These are phyloP conservation scores for Lignosus rhinocerotis DNA, from an alignment of 1,284 basidiomycete genomes.

Conservation along the genomic window DNA sequence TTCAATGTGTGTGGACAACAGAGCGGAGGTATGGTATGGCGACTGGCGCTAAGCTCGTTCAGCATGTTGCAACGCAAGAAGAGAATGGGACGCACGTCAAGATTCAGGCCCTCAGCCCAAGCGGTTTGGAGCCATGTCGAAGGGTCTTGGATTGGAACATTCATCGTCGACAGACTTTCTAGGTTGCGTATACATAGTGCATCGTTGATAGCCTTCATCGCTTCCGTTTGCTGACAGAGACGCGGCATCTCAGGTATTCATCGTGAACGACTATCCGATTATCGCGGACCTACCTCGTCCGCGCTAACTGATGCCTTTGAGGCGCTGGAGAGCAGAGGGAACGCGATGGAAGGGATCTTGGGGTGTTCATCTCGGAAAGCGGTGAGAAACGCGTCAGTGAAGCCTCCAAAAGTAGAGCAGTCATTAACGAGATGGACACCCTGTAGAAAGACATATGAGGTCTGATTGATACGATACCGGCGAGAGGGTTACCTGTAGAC, in stretches of 20 bases:
- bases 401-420: constrained; percentile 61
- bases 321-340: constrained; percentile 55
- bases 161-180: constrained; percentile 53
- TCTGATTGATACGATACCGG: background rate
- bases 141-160: constrained; percentile 56
- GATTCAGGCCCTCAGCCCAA: constrained; percentile 45
- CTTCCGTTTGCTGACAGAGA: background rate
- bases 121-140: constrained; percentile 36
- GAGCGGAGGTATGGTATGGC: constrained; percentile 59
- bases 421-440: constrained; percentile 71
- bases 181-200: constrained; percentile 56
- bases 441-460: constrained; percentile 36
- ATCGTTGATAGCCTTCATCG: constrained; percentile 51
- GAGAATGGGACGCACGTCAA: constrained; percentile 39
- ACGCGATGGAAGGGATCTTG: constrained; percentile 55
- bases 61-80: background rate
- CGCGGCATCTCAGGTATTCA: background rate
- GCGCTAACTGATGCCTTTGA: constrained; percentile 36
- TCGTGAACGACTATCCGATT: background rate
- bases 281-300: constrained; percentile 44
- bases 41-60: constrained; percentile 37
- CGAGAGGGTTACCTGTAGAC: constrained; percentile 54
- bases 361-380: constrained; percentile 63
- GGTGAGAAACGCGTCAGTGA: constrained; percentile 56
- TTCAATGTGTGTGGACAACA: constrained; percentile 70